Percentiles rank a stretch among this genome's conserved stretches.
These are phyloP conservation scores for Diplodia intermedia DNA, from an alignment of 2,329 filamentous ascomycete genomes.

Conservation along the genomic window DNA sequence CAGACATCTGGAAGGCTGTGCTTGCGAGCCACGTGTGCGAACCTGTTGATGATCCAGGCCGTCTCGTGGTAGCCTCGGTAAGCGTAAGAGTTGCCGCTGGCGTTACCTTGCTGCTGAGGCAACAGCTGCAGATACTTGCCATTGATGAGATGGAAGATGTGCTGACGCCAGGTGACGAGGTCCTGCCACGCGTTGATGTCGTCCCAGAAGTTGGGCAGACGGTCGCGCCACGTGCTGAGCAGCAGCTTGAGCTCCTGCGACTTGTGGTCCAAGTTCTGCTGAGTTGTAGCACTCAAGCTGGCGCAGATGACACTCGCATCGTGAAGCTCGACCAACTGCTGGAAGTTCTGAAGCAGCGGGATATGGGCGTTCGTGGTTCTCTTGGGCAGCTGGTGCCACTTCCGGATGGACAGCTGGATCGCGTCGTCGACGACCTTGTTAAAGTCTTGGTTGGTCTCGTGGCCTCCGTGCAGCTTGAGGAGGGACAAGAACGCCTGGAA, in stretches of 20 bases:
- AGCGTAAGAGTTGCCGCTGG: slow-evolving; percentile 89
- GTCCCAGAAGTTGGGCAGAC: slow-evolving; percentile 97
- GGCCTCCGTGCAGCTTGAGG: slow-evolving; percentile 90
- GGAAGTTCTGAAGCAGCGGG: slow-evolving; percentile 94
- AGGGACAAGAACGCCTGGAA: slow-evolving; percentile 99
- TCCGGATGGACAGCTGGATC: slow-evolving; percentile 94
- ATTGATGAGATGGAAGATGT: slow-evolving; percentile 98
- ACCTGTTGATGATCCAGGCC: slow-evolving; percentile 99
- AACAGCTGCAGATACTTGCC: slow-evolving; percentile 86
- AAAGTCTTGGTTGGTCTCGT: slow-evolving; percentile 81
- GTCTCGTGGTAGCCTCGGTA: slow-evolving; percentile 99
- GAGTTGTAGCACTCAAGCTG: slow-evolving; percentile 84
- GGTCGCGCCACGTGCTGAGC: slow-evolving; percentile 92
- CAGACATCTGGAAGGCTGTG: slow-evolving; percentile 97
- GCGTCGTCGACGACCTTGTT: slow-evolving; percentile 92
- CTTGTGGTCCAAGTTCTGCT: slow-evolving; percentile 87
- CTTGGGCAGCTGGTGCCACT: slow-evolving; percentile 98
- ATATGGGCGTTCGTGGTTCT: slow-evolving; percentile 95
- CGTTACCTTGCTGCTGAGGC: slow-evolving; percentile 78
- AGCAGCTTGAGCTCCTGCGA: slow-evolving; percentile 94
- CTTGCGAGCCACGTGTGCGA: slow-evolving; percentile 96
- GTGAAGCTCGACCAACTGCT: slow-evolving; percentile 95
- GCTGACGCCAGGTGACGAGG: slow-evolving; percentile 98
- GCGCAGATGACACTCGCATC: slow-evolving; percentile 96
- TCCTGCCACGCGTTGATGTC: slow-evolving; percentile 99